phyloP scores from a whole-genome alignment of 2,329 filamentous ascomycete genomes.

The Colletotrichum cereale region DNA sequence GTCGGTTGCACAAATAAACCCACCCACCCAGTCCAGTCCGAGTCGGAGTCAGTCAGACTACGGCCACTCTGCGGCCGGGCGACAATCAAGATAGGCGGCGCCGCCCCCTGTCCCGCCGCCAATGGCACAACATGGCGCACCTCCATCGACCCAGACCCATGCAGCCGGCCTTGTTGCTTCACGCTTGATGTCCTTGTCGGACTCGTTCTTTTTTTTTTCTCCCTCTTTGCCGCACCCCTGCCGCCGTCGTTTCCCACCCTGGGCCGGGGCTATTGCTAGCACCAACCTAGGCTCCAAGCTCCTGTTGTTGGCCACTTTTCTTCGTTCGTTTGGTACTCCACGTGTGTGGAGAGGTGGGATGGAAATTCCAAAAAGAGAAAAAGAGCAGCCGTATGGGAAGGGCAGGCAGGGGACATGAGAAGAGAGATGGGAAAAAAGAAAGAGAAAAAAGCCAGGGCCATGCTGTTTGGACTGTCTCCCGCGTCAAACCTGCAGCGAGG shows the following conservation, averaged over 20 bases:
- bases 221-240: conserved; percentile 29
- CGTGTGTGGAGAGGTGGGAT: conserved; percentile 39
- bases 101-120: conserved; percentile 33
- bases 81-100: conserved; percentile 34
- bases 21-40: conserved; percentile 24
- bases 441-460: conserved; percentile 22
- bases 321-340: conserved; percentile 34
- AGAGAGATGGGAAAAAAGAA: conserved; percentile 11
- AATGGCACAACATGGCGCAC: conserved; percentile 41
- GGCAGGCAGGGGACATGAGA: conserved; percentile 23
- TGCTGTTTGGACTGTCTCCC: conserved; percentile 26
- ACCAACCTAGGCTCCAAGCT: conserved; percentile 36
- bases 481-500: conserved; percentile 26
- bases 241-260: conserved; percentile 36
- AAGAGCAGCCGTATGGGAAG: conserved; percentile 21
- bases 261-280: conserved; percentile 27
- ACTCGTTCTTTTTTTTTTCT: conserved; percentile 15
- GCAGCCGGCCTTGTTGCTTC: conserved; percentile 37
- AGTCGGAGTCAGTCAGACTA: conserved; percentile 30
- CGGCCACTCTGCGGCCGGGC: conserved; percentile 24
- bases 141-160: conserved; percentile 37
- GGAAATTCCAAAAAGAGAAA: conserved; percentile 35
- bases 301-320: conserved; percentile 25
- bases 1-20: background rate
- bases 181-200: conserved; percentile 32